phyloP scores from a whole-genome alignment of 441 rosid species.

The Brassica balearica region DNA sequence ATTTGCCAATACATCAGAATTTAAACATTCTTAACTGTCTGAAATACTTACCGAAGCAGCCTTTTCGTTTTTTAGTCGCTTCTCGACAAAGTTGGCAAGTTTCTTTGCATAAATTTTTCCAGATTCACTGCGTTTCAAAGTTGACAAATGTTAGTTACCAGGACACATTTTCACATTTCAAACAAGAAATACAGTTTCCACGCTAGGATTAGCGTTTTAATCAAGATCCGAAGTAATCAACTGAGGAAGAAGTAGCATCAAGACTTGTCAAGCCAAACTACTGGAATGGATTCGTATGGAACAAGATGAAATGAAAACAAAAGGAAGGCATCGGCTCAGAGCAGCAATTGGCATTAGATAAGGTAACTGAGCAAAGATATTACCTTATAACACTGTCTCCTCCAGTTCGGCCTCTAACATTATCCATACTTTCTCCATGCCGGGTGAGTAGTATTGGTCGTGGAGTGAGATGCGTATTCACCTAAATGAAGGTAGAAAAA shows the following conservation, averaged over 20 bases:
- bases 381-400: conserved; percentile 94
- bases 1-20: conserved; percentile 12
- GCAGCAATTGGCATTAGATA: conserved; percentile 11
- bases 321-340: neutral
- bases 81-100: conserved; percentile 91
- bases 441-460: conserved; percentile 98
- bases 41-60: conserved; percentile 91
- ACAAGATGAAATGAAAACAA: neutral
- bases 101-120: conserved; percentile 93
- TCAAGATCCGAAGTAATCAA: conserved; percentile 11
- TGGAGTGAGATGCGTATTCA: conserved; percentile 97
- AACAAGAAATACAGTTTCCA: conserved; percentile 1
- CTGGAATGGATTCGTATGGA: no score
- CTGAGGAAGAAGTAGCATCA: conserved; percentile 11
- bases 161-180: neutral
- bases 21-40: conserved; percentile 20
- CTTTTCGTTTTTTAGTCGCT: conserved; percentile 93
- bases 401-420: conserved; percentile 98
- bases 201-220: conserved; percentile 16
- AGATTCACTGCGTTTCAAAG: conserved; percentile 63
- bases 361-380: conserved; percentile 22
- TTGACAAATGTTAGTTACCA: conserved; percentile 9
- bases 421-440: conserved; percentile 98
- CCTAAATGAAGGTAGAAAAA: conserved; percentile 50
- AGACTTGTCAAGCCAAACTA: neutral